Conservation (phyloP, 192 early-diverging fungal species). For the Linnemannia hyalina region DNA sequence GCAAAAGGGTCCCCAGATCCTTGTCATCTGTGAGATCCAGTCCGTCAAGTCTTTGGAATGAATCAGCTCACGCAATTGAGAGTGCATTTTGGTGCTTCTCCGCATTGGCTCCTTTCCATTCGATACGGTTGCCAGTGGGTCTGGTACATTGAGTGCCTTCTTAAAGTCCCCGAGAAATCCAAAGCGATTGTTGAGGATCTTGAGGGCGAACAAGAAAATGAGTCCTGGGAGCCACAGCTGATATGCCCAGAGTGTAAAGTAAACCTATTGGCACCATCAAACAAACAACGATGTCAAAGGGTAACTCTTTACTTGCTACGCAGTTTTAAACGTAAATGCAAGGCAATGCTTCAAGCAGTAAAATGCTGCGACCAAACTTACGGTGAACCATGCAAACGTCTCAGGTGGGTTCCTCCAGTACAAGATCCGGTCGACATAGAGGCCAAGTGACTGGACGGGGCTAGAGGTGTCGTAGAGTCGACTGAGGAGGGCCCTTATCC, state of each 20-base stretch:
- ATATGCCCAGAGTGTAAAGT: constrained; percentile 46
- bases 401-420: constrained; percentile 45
- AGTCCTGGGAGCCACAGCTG: constrained; percentile 43
- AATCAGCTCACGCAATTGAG: constrained; percentile 43
- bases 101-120: neutral
- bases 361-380: constrained; percentile 7
- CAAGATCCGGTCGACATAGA: constrained; percentile 44
- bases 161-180: constrained; percentile 34
- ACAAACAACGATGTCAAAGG: neutral
- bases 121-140: neutral
- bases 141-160: constrained; percentile 21
- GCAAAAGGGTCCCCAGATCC: constrained; percentile 47
- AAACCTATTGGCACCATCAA: constrained; percentile 5
- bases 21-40: constrained; percentile 51
- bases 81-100: constrained; percentile 31
- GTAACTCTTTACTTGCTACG: neutral
- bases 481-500: constrained; percentile 30
- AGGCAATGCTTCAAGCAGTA: neutral
- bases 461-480: constrained; percentile 47
- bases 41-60: constrained; percentile 51
- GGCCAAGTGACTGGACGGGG: constrained; percentile 37
- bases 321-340: neutral
- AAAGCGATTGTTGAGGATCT: constrained; percentile 48
- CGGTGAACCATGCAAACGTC: constrained; percentile 43
- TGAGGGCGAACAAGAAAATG: constrained; percentile 30